These are phyloP conservation scores for Acacia melanoxylon DNA, from an alignment of 306 rosid species.

Conservation along the genomic window DNA sequence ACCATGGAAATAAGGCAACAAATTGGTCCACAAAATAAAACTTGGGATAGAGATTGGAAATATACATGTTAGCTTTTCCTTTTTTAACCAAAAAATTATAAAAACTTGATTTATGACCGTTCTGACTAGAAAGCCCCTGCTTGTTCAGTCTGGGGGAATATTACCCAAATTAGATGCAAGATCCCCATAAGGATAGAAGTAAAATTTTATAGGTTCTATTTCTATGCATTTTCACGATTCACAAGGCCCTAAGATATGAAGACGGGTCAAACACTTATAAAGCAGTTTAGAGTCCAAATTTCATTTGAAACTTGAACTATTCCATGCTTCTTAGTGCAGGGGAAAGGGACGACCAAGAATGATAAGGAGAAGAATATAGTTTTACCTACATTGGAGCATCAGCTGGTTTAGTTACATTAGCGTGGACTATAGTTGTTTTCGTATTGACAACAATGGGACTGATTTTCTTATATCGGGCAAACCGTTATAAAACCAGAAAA, in stretches of 20 bases:
- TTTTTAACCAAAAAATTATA: constrained; percentile 4
- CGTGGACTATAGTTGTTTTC: background rate
- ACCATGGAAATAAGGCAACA: constrained; percentile 19
- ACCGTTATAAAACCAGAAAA: constrained; percentile 18
- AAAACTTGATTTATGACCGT: background rate
- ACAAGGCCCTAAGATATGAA: background rate
- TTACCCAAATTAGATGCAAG: constrained; percentile 32
- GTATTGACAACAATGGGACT: constrained; percentile 27
- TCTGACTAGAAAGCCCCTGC: constrained; percentile 17
- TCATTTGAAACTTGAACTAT: background rate
- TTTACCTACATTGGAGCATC: background rate
- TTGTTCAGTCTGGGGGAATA: constrained; percentile 19
- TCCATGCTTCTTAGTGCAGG: background rate
- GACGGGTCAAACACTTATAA: background rate
- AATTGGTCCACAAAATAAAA: constrained; percentile 23
- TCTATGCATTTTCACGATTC: background rate
- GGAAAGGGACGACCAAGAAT: background rate
- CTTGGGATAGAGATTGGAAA: constrained; percentile 1
- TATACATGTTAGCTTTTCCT: background rate
- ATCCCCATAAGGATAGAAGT: constrained; percentile 1
- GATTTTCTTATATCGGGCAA: constrained; percentile 15
- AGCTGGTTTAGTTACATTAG: background rate
- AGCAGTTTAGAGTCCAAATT: background rate
- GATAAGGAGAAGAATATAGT: background rate
- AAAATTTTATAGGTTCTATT: constrained; percentile 15